These are phyloP conservation scores for Oryza punctata DNA, from an alignment of 176 grass and related monocot species.

Conservation along the genomic window DNA sequence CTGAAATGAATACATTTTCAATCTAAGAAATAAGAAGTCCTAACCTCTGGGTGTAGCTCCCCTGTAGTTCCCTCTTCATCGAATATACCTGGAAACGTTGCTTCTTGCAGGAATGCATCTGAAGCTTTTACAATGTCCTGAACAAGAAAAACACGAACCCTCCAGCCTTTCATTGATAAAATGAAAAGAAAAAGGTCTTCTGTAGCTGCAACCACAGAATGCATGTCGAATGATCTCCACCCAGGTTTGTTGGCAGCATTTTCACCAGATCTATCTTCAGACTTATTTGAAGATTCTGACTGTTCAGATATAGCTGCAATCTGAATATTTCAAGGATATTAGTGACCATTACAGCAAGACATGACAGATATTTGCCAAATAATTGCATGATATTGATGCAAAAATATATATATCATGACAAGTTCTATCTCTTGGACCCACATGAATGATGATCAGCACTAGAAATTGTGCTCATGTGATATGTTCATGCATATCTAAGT, in stretches of 20 bases:
- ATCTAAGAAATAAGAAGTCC: neutral
- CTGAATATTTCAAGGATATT: conserved; percentile 40
- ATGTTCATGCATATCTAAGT: neutral
- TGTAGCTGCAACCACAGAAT: conserved; percentile 86
- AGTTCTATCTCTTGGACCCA: neutral
- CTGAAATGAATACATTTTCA: neutral
- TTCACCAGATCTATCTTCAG: conserved; percentile 28
- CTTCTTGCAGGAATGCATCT: conserved; percentile 79
- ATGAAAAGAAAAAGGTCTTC: conserved; percentile 90
- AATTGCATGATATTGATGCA: neutral
- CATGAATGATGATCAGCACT: neutral
- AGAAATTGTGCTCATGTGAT: neutral
- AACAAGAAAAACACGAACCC: conserved; percentile 86
- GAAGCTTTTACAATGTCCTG: conserved; percentile 87
- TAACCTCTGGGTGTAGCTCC: conserved; percentile 65
- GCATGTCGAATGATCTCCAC: conserved; percentile 93
- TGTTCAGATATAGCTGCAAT: conserved; percentile 89
- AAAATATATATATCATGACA: neutral
- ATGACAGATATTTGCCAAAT: neutral
- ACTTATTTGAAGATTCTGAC: conserved; percentile 59
- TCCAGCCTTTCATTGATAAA: conserved; percentile 91
- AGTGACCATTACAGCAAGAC: conserved; percentile 3
- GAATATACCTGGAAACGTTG: conserved; percentile 64
- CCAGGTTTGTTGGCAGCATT: conserved; percentile 32
- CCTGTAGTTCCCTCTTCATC: conserved; percentile 41